Evolutionary conservation across 768 basidiomycete genomes (phyloP).

Genomic region (Tricholoma furcatifolium): DNA sequence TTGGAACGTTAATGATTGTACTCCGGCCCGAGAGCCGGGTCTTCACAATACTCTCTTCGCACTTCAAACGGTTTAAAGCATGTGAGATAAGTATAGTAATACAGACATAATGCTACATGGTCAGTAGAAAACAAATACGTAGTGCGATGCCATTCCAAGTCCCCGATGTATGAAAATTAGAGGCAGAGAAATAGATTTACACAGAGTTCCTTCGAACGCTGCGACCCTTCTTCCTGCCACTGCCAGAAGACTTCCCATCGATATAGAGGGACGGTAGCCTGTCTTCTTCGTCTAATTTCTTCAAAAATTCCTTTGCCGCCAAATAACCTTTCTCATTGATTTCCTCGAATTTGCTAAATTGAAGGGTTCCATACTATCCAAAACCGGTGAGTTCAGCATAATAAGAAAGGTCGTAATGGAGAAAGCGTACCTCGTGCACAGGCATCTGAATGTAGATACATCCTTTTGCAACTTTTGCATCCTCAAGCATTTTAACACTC

Average conservation of each 20-base stretch:
- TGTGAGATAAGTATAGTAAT: not conserved
- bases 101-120: constrained; percentile 4
- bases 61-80: constrained; percentile 5
- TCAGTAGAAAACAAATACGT: not conserved
- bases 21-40: constrained; percentile 8
- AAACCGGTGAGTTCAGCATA: not conserved
- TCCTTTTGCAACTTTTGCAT: constrained; percentile 87
- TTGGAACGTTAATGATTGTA: not conserved
- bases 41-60: no score
- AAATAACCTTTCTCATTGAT: constrained; percentile 80
- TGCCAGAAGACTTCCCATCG: constrained; percentile 49
- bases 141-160: not conserved
- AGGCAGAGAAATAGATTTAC: constrained; percentile 16
- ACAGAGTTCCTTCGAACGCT: constrained; percentile 79
- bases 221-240: constrained; percentile 66
- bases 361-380: constrained; percentile 81
- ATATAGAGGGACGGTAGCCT: constrained; percentile 75
- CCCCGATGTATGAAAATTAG: not conserved
- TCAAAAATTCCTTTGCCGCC: constrained; percentile 68
- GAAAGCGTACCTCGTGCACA: constrained; percentile 72
- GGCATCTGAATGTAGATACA: constrained; percentile 95
- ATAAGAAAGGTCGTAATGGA: not conserved
- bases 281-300: constrained; percentile 81
- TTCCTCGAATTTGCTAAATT: constrained; percentile 88
- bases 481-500: constrained; percentile 91